These are phyloP conservation scores for Giardia muris DNA, from an alignment of 208 protist species.

Conservation along the genomic window DNA sequence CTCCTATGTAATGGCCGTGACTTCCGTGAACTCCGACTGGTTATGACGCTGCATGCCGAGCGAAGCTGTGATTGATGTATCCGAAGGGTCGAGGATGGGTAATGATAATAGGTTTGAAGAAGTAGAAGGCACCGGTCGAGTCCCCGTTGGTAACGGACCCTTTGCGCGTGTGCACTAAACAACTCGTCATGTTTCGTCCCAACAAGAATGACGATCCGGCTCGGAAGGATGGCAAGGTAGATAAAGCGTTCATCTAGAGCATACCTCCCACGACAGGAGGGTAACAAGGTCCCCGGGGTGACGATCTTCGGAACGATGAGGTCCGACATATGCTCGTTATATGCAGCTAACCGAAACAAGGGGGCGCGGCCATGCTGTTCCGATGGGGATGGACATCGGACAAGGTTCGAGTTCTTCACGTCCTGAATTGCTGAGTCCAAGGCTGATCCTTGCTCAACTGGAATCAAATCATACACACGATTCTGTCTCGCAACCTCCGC, in stretches of 20 bases:
- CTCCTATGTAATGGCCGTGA: too few relatives aligned
- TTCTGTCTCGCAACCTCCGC: neutral
- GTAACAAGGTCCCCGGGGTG: neutral
- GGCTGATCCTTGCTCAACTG: neutral
- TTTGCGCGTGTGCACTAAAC: neutral
- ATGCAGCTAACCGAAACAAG: neutral
- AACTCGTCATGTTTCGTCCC: neutral
- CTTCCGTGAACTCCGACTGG: too few relatives aligned
- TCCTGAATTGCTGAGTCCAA: neutral
- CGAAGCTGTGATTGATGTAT: neutral
- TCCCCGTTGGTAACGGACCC: neutral
- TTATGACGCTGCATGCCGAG: neutral
- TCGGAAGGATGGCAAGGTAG: neutral
- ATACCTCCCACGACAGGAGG: neutral
- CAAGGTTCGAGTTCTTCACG: neutral
- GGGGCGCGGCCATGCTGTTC: neutral
- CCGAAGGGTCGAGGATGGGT: neutral
- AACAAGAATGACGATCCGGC: neutral
- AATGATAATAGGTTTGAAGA: neutral
- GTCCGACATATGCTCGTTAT: neutral
- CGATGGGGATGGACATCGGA: neutral
- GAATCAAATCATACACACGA: neutral
- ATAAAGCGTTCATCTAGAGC: neutral
- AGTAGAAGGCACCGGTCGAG: neutral
- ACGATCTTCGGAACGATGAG: neutral